Evolutionary conservation across 208 protist genomes (phyloP), one percentile per base, ranked within the genome.

Genomic region (Leishmania amazonensis): DNA sequence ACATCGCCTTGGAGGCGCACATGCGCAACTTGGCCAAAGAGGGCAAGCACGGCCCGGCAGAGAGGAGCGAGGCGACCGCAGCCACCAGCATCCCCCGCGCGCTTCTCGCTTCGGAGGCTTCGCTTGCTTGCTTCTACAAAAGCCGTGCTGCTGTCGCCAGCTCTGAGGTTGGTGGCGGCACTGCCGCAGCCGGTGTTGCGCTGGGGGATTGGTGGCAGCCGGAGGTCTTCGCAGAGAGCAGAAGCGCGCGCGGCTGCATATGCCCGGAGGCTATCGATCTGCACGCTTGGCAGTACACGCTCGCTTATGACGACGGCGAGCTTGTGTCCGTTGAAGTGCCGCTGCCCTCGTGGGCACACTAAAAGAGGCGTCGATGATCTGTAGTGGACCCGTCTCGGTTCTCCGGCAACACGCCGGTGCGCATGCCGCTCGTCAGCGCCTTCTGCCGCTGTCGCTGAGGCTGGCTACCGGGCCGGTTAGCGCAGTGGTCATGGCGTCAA

Each of bases 281-380:
- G 31, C 91, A 94, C 70, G 93, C 93, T 1, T 92, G 89, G 86
- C 86, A 87, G 15, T 96, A 96, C 78, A 85, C 80, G 24, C 73
- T 96, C 5, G 35, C 51, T 64, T 89, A 86, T 67, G 51, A 38
- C 1, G 35, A 64, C 35, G 31, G 51, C 40, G 74, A 84, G 54
- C 31, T 73, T 47, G 83, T 88, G 51, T 42, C 74, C 3, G 62
- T 88, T 6, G 80, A 84, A 77, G 84, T 81, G 51, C 88, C 91
- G 7, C 87, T 87, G 45, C 89, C 89, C 21, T 54, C 31, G 28
- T 94, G 89, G 89, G 86, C 85, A 1, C 24, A 49, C 4, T 49
- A 17, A 53, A 51, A 73, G 11, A 4, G 17, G 4, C 28, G 3
- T 53, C 53, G 42, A 73, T 21, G 42, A 42, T 24, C 8, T 73